Evolutionary conservation across 1,139 yeast species (phyloP).

Genomic region (Wickerhamomyces sp.): DNA sequence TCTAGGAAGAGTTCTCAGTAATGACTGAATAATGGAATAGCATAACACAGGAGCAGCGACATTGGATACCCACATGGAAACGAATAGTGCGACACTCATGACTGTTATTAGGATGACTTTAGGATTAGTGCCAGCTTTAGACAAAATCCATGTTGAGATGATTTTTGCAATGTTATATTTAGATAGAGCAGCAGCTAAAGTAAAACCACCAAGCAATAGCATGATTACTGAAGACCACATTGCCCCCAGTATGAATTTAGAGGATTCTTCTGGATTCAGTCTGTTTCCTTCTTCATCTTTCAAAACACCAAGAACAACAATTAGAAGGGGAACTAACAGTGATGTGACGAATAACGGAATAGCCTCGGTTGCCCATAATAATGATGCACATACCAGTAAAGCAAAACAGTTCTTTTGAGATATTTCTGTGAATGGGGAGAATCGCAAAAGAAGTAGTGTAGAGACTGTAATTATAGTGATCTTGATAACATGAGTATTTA

Average conservation of each 20-base stretch:
- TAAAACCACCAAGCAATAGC: conserved; percentile 87
- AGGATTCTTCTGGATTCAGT: conserved; percentile 63
- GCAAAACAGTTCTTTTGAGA: conserved; percentile 81
- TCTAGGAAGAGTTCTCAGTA: conserved; percentile 76
- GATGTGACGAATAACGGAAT: conserved; percentile 87
- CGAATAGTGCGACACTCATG: conserved; percentile 80
- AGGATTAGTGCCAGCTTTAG: conserved; percentile 85
- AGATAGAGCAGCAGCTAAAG: conserved; percentile 89
- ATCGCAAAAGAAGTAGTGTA: conserved; percentile 44
- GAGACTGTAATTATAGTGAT: conserved; percentile 40
- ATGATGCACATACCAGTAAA: conserved; percentile 68
- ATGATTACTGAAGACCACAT: conserved; percentile 97
- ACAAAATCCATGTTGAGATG: conserved; percentile 73
- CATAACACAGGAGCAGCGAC: conserved; percentile 96
- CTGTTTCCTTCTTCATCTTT: conserved; percentile 48
- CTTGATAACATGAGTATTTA: conserved; percentile 31
- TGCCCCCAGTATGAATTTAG: conserved; percentile 69
- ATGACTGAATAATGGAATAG: conserved; percentile 84
- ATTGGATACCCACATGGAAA: conserved; percentile 94
- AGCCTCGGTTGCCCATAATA: conserved; percentile 93
- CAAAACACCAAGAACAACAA: conserved; percentile 69
- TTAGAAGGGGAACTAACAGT: conserved; percentile 70
- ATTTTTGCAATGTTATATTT: conserved; percentile 86
- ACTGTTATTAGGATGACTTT: conserved; percentile 67
- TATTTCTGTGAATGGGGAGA: conserved; percentile 57